A percentile compares a stretch with the other conserved stretches of the same genome.
phyloP scores from a whole-genome alignment of 2,329 filamentous ascomycete species.

The Verticillium zaregamsianum region DNA sequence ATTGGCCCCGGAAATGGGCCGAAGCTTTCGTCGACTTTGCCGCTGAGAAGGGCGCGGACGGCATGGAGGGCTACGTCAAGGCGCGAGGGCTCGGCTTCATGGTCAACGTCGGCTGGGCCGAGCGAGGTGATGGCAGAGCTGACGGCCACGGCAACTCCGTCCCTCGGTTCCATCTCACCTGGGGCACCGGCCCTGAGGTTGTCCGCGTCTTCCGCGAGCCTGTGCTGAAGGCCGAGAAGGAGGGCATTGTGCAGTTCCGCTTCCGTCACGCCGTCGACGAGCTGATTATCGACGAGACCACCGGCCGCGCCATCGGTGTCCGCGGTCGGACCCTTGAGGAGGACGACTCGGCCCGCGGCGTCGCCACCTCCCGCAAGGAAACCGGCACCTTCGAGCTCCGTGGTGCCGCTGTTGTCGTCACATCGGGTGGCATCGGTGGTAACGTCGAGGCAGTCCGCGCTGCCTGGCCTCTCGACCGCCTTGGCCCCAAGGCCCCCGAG shows the following conservation, averaged over 20 bases:
- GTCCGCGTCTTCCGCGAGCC: constrained; percentile 55
- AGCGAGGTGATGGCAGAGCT: constrained; percentile 51
- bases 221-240: constrained; percentile 45
- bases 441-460: constrained; percentile 57
- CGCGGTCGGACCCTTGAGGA: constrained; percentile 47
- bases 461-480: constrained; percentile 52
- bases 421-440: constrained; percentile 57
- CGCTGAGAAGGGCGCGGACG: constrained; percentile 49
- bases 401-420: constrained; percentile 49
- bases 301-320: constrained; percentile 49
- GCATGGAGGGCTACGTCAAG: constrained; percentile 55
- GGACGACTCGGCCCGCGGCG: constrained; percentile 46
- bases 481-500: constrained; percentile 52
- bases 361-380: constrained; percentile 43
- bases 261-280: constrained; percentile 56
- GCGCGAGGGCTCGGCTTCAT: constrained; percentile 48
- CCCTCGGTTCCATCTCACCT: constrained; percentile 58
- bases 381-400: constrained; percentile 49
- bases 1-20: constrained; percentile 59
- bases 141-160: constrained; percentile 60
- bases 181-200: constrained; percentile 58
- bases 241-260: constrained; percentile 49
- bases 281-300: constrained; percentile 44
- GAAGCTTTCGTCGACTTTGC: constrained; percentile 61
- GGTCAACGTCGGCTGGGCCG: constrained; percentile 56